Evolutionary conservation across 2,329 filamentous ascomycete species (phyloP), one percentile per base, ranked within the genome.

Genomic region (Exutisphaerella laricina): DNA sequence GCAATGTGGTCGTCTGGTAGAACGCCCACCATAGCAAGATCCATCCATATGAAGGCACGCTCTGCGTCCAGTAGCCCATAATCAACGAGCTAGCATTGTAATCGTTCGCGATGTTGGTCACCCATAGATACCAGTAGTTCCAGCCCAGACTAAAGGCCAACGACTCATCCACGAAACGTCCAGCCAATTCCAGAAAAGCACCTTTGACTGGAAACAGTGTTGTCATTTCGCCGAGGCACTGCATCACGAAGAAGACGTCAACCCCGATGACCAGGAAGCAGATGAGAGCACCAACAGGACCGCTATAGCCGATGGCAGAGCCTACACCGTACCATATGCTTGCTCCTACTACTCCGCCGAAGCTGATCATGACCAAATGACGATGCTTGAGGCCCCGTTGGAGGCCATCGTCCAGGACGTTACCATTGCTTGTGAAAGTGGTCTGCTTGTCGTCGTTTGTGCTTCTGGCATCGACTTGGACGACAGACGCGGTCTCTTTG

Each of bases 11-110:
- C 41, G 90, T 94, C 50, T 86, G 80, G 2, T 70, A 85, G n/a
- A 71, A 84, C 61, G 85, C 85, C 1, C 85, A 89, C 58, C 61
- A 79, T 58, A 89, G 90, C 59, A 89, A 85, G 68, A 88, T 89
- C 55, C 44, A 50, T 28, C 39, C 47, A 26, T 47, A 50, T 4
- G 40, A 34, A 2, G 47, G 44, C 3, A 50, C 40, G 4, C 26
- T 17, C 10, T 42, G 29, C 10, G 47, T 50, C 47, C 47, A 50
- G 33, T 47, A 50, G 17, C 42, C 38, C 46, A 49, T 43, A 23
- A 46, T 49, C 14, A 48, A 22, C 18, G 46, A 49, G 21, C 33
- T 43, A 14, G 33, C 40, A 20, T 46, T 49, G 46, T 39, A 46
- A 18, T 43, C 39, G n/a, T 31, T 33, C n/a, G 46, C 46, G 26